Percentiles rank a stretch among this genome's conserved stretches.
Conservation (phyloP, 345 rosid genomes). For the Citrus trifoliata region DNA sequence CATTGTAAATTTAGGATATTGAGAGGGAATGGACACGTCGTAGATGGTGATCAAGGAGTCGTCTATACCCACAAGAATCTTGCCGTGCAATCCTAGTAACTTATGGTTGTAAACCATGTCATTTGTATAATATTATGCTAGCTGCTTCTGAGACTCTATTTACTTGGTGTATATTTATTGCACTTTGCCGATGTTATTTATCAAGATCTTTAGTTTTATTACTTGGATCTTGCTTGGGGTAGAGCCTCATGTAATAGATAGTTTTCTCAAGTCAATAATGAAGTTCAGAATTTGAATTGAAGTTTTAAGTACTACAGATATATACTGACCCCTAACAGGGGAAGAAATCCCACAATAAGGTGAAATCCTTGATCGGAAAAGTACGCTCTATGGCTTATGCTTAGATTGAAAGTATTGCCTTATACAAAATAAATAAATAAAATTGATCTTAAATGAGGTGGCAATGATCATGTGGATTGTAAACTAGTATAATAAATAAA, state of each 20-base stretch:
- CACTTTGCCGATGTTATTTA: background rate
- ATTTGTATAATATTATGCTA: background rate
- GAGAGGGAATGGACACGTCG: conserved; percentile 60
- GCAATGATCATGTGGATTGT: too few species aligned
- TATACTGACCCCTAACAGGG: background rate
- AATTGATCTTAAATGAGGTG: too few species aligned
- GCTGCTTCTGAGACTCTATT: background rate
- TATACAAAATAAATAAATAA: too few species aligned
- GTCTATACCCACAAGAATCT: conserved; percentile 30
- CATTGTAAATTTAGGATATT: conserved; percentile 37
- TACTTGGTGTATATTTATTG: background rate
- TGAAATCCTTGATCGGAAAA: background rate
- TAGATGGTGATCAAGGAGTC: conserved; percentile 48
- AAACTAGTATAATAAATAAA: too few species aligned
- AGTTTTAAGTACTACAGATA: background rate
- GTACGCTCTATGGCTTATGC: background rate
- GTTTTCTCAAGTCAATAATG: background rate
- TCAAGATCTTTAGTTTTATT: too few species aligned
- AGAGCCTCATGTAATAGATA: background rate
- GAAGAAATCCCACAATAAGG: background rate
- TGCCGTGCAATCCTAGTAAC: background rate
- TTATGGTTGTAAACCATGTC: background rate
- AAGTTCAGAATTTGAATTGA: background rate
- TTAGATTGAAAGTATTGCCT: background rate
- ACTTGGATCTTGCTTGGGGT: too few species aligned